Evolutionary conservation across 2,329 filamentous ascomycete genomes (phyloP).

Genomic region (Botrytis medusae): DNA sequence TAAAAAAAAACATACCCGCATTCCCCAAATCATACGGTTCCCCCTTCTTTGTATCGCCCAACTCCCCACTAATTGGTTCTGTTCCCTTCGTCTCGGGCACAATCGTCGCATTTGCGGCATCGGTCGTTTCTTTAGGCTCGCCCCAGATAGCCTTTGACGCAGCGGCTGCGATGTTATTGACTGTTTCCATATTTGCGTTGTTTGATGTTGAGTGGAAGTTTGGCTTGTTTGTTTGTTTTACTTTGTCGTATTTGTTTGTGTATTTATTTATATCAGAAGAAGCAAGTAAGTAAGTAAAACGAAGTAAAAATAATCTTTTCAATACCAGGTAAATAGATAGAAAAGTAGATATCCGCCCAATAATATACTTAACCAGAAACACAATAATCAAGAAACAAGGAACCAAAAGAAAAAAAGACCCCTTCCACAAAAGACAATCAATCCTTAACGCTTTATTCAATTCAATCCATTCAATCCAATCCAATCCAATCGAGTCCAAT

Average conservation of each 20-base stretch:
- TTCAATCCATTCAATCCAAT: no score
- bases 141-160: conserved; percentile 48
- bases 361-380: no score
- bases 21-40: conserved; percentile 83
- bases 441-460: no score
- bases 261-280: background rate
- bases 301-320: background rate
- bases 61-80: conserved; percentile 72
- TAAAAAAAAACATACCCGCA: conserved; percentile 38
- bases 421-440: no score
- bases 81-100: conserved; percentile 37
- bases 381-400: no score
- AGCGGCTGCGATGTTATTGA: conserved; percentile 54
- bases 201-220: accelerated
- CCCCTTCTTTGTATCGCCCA: conserved; percentile 63
- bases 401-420: no score
- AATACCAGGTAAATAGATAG: background rate
- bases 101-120: background rate
- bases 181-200: conserved; percentile 56
- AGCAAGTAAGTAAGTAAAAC: background rate
- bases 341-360: no score
- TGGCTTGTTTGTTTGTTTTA: background rate
- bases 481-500: no score
- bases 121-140: conserved; percentile 23
- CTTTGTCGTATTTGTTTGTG: background rate